Conservation (phyloP, 108 stramenopile genomes). For the Stephanodiscus triporus region DNA sequence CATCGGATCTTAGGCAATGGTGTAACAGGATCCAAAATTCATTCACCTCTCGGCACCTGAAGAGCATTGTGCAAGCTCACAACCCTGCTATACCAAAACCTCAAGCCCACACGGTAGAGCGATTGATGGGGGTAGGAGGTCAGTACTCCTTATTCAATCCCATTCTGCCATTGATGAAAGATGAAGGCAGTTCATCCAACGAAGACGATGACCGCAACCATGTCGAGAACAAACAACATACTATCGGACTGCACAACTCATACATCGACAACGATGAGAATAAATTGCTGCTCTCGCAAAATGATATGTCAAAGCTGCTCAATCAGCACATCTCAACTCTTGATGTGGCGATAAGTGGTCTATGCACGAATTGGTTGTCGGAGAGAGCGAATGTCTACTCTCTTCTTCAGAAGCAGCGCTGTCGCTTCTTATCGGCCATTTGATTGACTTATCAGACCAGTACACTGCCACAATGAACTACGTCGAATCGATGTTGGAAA, state of each 20-base stretch:
- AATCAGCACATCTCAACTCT: constrained; percentile 37
- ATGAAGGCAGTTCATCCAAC: neutral
- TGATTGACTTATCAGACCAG: constrained; percentile 16
- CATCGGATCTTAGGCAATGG: constrained; percentile 41
- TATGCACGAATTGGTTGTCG: constrained; percentile 8
- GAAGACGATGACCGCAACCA: neutral
- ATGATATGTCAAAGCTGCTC: constrained; percentile 42
- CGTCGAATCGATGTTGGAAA: constrained; percentile 35
- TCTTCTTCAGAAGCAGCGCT: constrained; percentile 22
- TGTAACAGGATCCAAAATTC: constrained; percentile 4
- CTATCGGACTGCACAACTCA: neutral
- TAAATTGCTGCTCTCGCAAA: constrained; percentile 9
- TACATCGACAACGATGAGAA: constrained; percentile 11
- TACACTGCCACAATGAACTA: constrained; percentile 37
- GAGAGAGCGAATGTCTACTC: constrained; percentile 8
- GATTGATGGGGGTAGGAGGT: neutral
- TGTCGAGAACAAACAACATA: constrained; percentile 4
- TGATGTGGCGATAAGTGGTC: constrained; percentile 15
- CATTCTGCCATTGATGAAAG: constrained; percentile 63
- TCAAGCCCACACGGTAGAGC: neutral
- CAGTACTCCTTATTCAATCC: constrained; percentile 57
- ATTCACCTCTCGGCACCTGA: constrained; percentile 3
- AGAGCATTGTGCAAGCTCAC: constrained; percentile 6
- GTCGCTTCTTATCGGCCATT: constrained; percentile 14
- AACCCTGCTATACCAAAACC: constrained; percentile 39